Percentiles rank a stretch among this genome's conserved stretches.
Conservation (phyloP, 2,329 filamentous ascomycete species). For the Corynespora cassiicola region DNA sequence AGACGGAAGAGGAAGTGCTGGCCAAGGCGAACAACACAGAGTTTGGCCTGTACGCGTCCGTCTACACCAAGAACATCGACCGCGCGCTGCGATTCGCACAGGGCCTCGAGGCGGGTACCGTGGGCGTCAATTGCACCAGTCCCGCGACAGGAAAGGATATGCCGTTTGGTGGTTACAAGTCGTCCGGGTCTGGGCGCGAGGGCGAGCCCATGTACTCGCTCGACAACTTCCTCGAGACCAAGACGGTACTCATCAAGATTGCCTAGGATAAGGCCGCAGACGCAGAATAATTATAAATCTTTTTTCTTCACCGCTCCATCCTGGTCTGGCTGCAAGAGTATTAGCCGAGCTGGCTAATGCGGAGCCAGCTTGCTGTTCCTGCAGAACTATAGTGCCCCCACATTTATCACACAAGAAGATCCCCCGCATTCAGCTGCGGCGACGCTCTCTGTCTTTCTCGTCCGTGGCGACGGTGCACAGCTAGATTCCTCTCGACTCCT, state of each 20-base stretch:
- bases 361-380: conserved; percentile 10
- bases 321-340: no score
- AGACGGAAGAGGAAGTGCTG: conserved; percentile 78
- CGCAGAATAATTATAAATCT: no score
- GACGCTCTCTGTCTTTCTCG: no score
- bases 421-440: conserved; percentile 20
- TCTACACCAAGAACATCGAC: conserved; percentile 68
- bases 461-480: no score
- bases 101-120: conserved; percentile 47
- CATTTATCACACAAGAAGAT: conserved; percentile 16
- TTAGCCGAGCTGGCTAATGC: conserved; percentile 12
- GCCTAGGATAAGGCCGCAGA: no score
- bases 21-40: conserved; percentile 82
- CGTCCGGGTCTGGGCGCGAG: conserved; percentile 43
- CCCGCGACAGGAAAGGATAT: conserved; percentile 40
- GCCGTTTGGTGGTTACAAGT: conserved; percentile 52
- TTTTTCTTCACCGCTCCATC: no score
- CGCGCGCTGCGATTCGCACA: conserved; percentile 48
- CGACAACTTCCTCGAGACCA: conserved; percentile 43
- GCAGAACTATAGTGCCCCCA: conserved; percentile 23
- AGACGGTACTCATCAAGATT: conserved; percentile 41
- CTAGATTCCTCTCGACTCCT: conserved; percentile 14
- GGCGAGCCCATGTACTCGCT: conserved; percentile 36
- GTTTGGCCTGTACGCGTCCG: conserved; percentile 83
- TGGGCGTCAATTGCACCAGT: conserved; percentile 50